A percentile compares a stretch with the other conserved stretches of the same genome.
phyloP scores from a whole-genome alignment of 129 eudicot species.

The Glebionis coronaria region DNA sequence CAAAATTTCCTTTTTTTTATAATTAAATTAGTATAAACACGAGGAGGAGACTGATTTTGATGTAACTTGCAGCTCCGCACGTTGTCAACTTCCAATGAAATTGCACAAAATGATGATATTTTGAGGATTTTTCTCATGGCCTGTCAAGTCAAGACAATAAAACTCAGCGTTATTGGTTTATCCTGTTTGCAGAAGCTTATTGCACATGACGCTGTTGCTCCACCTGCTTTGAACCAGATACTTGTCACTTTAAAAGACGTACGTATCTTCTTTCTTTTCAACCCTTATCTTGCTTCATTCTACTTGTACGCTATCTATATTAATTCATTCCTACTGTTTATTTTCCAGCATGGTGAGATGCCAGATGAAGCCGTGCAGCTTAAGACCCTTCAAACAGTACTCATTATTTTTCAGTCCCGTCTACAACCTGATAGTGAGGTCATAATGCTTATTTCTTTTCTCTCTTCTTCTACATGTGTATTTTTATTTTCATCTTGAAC shows the following conservation, averaged over 20 bases:
- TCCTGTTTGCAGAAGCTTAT: slow-evolving; percentile 97
- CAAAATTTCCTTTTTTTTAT: too few species aligned
- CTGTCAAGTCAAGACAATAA: slow-evolving; percentile 81
- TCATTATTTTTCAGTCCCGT: slow-evolving; percentile 87
- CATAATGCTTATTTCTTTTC: slow-evolving; percentile 8
- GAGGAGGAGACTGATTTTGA: too few species aligned
- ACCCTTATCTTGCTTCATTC: neutral
- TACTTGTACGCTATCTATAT: slow-evolving; percentile 17
- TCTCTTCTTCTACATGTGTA: neutral
- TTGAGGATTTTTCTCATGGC: slow-evolving; percentile 90
- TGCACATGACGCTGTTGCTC: slow-evolving; percentile 89
- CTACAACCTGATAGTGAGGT: slow-evolving; percentile 96
- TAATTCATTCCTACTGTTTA: too few species aligned
- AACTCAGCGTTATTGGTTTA: slow-evolving; percentile 89
- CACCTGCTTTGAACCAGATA: slow-evolving; percentile 83
- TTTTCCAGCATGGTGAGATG: slow-evolving; percentile 92
- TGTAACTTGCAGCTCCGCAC: slow-evolving; percentile 89
- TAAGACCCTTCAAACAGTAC: slow-evolving; percentile 93
- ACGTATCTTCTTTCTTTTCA: slow-evolving; percentile 30
- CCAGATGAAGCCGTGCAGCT: slow-evolving; percentile 87
- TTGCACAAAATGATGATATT: slow-evolving; percentile 92
- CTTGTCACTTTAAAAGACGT: slow-evolving; percentile 86
- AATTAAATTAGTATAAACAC: too few species aligned
- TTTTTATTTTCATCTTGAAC: too few species aligned
- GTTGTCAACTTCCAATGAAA: slow-evolving; percentile 77